A percentile compares a stretch with the other conserved stretches of the same genome.
Evolutionary conservation across 257 asterid species (phyloP).

Genomic region (Solanum bukasovii): DNA sequence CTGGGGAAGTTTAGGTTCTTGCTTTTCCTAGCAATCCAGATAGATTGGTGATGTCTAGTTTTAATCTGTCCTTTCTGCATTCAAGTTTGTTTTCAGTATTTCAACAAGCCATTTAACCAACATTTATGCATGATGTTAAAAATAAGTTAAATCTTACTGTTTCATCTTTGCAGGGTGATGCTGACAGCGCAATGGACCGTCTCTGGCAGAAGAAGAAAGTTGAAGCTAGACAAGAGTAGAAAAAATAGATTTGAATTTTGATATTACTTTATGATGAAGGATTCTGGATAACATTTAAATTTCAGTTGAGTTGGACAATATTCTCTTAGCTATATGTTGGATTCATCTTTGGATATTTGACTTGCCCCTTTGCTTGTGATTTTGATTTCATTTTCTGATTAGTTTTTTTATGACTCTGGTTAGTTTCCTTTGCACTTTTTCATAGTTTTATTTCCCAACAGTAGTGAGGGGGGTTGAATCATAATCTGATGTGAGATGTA

Average conservation of each 20-base stretch:
- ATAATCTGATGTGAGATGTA: neutral
- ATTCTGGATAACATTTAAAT: neutral
- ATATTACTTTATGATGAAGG: neutral
- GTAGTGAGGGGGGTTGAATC: neutral
- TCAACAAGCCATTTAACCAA: neutral
- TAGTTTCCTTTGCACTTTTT: no score
- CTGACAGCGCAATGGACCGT: conserved; percentile 18
- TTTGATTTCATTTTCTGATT: neutral
- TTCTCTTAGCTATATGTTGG: neutral
- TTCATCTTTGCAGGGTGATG: conserved; percentile 15
- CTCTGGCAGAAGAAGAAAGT: conserved; percentile 23
- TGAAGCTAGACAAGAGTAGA: conserved; percentile 15
- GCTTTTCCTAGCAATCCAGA: neutral
- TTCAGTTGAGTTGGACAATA: neutral
- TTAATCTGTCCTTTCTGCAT: neutral
- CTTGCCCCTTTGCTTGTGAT: neutral
- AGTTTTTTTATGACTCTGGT: neutral
- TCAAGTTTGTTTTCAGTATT: neutral
- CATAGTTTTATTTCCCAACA: neutral
- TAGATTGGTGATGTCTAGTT: neutral
- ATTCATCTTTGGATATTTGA: neutral
- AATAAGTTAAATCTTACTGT: neutral
- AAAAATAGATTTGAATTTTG: neutral
- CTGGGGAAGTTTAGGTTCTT: neutral
- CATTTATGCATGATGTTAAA: neutral